Evolutionary conservation across 2,329 filamentous ascomycete species (phyloP).

Genomic region (Penicillium sp.): DNA sequence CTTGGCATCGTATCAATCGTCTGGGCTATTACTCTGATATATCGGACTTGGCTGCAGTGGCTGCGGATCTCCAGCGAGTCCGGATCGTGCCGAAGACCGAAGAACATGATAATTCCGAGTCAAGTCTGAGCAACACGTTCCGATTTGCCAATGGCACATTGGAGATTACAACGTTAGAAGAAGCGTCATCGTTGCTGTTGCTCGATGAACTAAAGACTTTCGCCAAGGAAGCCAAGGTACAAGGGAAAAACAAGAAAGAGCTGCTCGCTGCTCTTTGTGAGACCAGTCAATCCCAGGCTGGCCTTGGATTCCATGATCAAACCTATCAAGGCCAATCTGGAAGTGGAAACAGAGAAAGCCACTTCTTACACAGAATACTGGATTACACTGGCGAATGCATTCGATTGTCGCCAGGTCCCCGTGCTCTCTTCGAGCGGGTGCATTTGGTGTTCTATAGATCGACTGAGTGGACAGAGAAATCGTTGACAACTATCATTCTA

Average conservation of each 20-base stretch:
- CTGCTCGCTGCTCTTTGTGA: constrained; percentile 70
- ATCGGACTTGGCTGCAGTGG: constrained; percentile 65
- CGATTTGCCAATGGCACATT: constrained; percentile 78
- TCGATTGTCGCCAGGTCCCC: constrained; percentile 66
- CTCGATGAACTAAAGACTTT: constrained; percentile 82
- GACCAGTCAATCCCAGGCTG: constrained; percentile 70
- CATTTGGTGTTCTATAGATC: constrained; percentile 96
- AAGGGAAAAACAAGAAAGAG: constrained; percentile 84
- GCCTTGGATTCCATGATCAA: constrained; percentile 63
- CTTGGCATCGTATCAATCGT: constrained; percentile 80
- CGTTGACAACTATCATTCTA: constrained; percentile 88
- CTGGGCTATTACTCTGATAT: constrained; percentile 83
- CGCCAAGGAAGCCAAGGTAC: constrained; percentile 80
- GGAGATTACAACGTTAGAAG: constrained; percentile 73
- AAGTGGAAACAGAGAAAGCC: constrained; percentile 68
- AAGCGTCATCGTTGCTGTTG: constrained; percentile 76
- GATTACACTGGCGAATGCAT: constrained; percentile 78
- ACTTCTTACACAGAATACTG: constrained; percentile 76
- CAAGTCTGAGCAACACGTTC: constrained; percentile 57
- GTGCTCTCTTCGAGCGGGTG: constrained; percentile 86
- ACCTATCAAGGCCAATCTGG: constrained; percentile 45
- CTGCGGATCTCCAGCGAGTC: constrained; percentile 60
- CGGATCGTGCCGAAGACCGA: constrained; percentile 55
- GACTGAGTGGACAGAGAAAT: constrained; percentile 96
- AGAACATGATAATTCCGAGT: constrained; percentile 27